Evolutionary conservation across 2,329 filamentous ascomycete species (phyloP), one percentile per base, ranked within the genome.

Genomic region (Xylaria sp.): DNA sequence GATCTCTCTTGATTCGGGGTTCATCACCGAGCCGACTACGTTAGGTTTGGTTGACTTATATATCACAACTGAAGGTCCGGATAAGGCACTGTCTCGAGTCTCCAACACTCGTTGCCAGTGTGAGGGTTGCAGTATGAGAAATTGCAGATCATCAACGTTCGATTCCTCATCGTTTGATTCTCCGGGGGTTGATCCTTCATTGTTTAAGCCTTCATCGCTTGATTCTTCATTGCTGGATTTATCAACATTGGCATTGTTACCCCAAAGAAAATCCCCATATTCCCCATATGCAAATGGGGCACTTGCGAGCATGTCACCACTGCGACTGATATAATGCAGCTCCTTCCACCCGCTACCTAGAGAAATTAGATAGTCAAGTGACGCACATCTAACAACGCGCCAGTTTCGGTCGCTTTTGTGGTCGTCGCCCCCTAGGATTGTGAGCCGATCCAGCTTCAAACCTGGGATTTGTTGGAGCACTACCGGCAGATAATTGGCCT

Each of bases 371-470:
- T 1, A 0, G 8, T 44, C 4, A 54, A 59, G 4, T n/a, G 3
- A 44, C 4, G 1, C 1, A 18, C 41, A 31, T 13, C 13, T 9
- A 3, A 1, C 2, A 37, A 37, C 1, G 34, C 1, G 1, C 41
- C 13, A 4, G 41, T 4, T 4, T 4, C 8, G 18, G 3, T 5
- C 13, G 1, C 7, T 46, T 10, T 3, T 0, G n/a, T 18, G 7
- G 2, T 2, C 3, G 1, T 1, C 6, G 1, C 2, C 5, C 7
- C 23, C 25, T 6, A 65, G 12, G 23, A 65, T 13, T 1, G 39
- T 55, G 7, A 60, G 23, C 23, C 34, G 25, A 18, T 60, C 48
- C 31, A 66, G 18, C 39, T 34, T 28, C 10, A 60, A 34, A 37
- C 56, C 37, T n/a, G 3, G 13, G 34, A 58, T 31, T 31, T 15